Evolutionary conservation across 2,329 filamentous ascomycete genomes (phyloP), one percentile per base, ranked within the genome.

Genomic region (Penicillium sp.): DNA sequence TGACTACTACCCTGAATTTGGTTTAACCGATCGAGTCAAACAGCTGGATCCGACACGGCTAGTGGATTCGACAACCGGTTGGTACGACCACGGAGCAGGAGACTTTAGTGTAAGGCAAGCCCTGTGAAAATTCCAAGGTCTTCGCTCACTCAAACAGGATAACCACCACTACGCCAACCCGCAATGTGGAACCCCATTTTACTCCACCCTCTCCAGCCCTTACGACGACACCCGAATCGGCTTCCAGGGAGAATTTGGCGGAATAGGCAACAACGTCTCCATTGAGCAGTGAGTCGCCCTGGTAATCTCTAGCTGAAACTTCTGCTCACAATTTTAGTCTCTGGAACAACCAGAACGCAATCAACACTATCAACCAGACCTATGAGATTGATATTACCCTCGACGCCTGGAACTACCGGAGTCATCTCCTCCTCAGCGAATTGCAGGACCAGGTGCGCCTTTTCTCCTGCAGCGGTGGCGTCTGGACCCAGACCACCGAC

Each of bases 401-500:
- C 1, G 79, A 84, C 0, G 77, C 81, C 0, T 90, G 87, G 82
- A 90, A 90, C 71, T 87, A 87, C 68, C 85, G 88, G 49, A 81
- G 83, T 0, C 81, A 86, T 43, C 64, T 81, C 14, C 69, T 84
- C 2, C 73, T 84, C 3, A 62, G 50, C 3, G 80, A 84, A 56
- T 69, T 84, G 3, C 65, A 69, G 13, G 78, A 80, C 2, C 82
- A 84, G 57, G 71, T 79, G 13, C 78, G 84, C 56, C 73, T 73
- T 11, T 90, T 80, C 55, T 79, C 84, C 0, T 90, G 88, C 73
- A 88, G 83, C 33, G 88, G 84, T 0, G 88, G 82, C 11, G 82
- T 90, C 0, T 90, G 87, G 82, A 90, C 88, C 1, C 88, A 90
- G 76, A 90, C 87, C 0, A 89, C 86, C 0, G 88, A 90, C 64